Base-by-base conservation (phyloP, 768 basidiomycete genomes). In the Galerina marginata region DNA sequence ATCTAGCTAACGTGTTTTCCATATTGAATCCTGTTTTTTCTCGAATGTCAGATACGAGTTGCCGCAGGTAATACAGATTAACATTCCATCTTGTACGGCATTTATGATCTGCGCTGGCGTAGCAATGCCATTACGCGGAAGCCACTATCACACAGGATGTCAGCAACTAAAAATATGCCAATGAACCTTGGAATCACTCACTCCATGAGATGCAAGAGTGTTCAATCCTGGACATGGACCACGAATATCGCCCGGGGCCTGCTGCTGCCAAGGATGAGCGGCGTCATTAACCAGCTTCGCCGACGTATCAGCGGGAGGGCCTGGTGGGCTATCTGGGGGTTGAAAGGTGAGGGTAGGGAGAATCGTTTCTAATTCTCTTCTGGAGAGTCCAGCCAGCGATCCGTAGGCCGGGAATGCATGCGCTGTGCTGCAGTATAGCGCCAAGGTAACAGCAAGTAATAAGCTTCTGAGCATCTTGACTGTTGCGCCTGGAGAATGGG, bases 201-300 rank as follows among this genome's bases (percentile, higher is more conserved):
- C 69, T 51, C 69, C 69, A 62, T 70, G 69, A 39, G 69, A 70
- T 5, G 69, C 67, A 25, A 70, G 60, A 6, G 69, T 68, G 53
- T 70, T 70, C 37, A 70, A 55, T 25, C 69, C 69, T 40, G 69
- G 69, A 33, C 69, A 70, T 16, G 69, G 69, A 4, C 69, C 69
- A 26, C 69, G 69, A 44, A 70, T 66, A 25, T 68, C 68, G 3
- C 50, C 63, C 37, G 57, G 58, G 16, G 63, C 54, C 16, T 47
- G 58, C 25, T 65, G 60, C n/a, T 60, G 61, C 68, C 68, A 71
- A 9, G 68, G 68, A 43, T 71, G 69, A 36, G 54, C 61, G 36
- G 59, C 61, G 50, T 71, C 69, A 43, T 69, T 67, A 45, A 69
- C 69, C 5, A 71, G 63, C 50, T 71, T 71, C 11, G 66, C 38